Evolutionary conservation across 225 moss, liverwort and hornwort genomes (phyloP).

Genomic region (Sphagnum contortum): DNA sequence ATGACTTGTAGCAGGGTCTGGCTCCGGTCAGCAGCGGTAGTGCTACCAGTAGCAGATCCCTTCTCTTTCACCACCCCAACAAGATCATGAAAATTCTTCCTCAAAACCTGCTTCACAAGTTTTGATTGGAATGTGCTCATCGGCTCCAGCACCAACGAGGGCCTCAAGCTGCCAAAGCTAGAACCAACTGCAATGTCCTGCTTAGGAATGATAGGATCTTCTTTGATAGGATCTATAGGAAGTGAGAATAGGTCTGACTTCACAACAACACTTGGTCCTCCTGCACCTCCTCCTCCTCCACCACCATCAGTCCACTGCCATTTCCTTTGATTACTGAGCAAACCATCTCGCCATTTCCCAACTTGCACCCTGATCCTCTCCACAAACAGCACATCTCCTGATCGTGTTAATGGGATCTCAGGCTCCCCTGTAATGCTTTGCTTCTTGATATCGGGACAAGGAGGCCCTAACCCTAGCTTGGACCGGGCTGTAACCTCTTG

Average conservation of each 20-base stretch:
- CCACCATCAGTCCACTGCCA: conserved; percentile 27
- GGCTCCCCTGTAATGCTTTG: conserved; percentile 12
- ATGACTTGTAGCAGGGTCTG: conserved; percentile 31
- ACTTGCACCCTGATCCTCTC: conserved; percentile 56
- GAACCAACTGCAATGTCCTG: conserved; percentile 21
- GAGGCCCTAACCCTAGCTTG: conserved; percentile 37
- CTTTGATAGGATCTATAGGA: too few species aligned
- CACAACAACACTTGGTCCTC: too few species aligned
- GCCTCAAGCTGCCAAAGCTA: conserved; percentile 38
- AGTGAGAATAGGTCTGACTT: too few species aligned
- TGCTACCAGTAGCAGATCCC: conserved; percentile 7
- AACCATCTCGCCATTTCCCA: conserved; percentile 66
- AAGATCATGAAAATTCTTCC: conserved; percentile 57
- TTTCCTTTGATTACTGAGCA: conserved; percentile 42
- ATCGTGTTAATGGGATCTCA: conserved; percentile 47
- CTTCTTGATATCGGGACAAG: conserved; percentile 19
- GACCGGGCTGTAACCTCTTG: conserved; percentile 57
- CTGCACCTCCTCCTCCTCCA: too few species aligned
- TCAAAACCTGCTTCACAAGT: conserved; percentile 70
- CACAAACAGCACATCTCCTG: conserved; percentile 44
- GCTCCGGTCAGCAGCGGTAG: conserved; percentile 17
- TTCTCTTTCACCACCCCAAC: conserved; percentile 41
- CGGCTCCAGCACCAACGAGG: conserved; percentile 54
- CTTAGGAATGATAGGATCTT: neutral
- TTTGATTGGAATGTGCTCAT: conserved; percentile 51